Conservation (phyloP, 192 early-diverging fungal species). For the Chytriomyces confervae region DNA sequence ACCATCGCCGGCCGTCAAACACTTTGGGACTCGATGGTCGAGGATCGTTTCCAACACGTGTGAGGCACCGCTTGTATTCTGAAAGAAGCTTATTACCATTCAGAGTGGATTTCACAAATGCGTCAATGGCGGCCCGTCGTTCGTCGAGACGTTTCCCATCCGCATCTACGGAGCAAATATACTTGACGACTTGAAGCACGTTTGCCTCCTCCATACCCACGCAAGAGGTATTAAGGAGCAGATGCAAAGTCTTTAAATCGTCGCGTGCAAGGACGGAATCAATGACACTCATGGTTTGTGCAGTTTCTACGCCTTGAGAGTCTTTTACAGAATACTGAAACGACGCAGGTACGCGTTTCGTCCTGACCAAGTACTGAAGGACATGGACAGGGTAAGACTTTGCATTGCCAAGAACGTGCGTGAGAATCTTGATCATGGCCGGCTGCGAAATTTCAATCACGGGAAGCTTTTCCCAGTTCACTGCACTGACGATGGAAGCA, state of each 20-base stretch:
- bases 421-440: slow-evolving; percentile 24
- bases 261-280: slow-evolving; percentile 9
- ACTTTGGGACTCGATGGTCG: background rate
- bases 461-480: slow-evolving; percentile 14
- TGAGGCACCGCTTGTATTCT: slow-evolving; percentile 20
- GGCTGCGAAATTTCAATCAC: slow-evolving; percentile 34
- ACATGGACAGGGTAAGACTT: slow-evolving; percentile 11
- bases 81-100: background rate
- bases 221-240: slow-evolving; percentile 5
- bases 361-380: slow-evolving; percentile 24
- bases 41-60: background rate
- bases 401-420: background rate
- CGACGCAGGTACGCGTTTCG: slow-evolving; percentile 21
- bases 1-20: slow-evolving; percentile 36
- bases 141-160: background rate
- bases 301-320: background rate
- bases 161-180: slow-evolving; percentile 12
- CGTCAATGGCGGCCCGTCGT: slow-evolving; percentile 21
- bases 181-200: slow-evolving; percentile 15
- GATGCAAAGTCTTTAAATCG: slow-evolving; percentile 17
- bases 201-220: slow-evolving; percentile 13
- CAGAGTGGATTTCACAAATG: slow-evolving; percentile 2
- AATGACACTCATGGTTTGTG: slow-evolving; percentile 8
- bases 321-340: background rate
- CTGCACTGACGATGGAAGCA: background rate